phyloP scores from a whole-genome alignment of 2,329 filamentous ascomycete genomes.

The Endoconidiophora polonica region DNA sequence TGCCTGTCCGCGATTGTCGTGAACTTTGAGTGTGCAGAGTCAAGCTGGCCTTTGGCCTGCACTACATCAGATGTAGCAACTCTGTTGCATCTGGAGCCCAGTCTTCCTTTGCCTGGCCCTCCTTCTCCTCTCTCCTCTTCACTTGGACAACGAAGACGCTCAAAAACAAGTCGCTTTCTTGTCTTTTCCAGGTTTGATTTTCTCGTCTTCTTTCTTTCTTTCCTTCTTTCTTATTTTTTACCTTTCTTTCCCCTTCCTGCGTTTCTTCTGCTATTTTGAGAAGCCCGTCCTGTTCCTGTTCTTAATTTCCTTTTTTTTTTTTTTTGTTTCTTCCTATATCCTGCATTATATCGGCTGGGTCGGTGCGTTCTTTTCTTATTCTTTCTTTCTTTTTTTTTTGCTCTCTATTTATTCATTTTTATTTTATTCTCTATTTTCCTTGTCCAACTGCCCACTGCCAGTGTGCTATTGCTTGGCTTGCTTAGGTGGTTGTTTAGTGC shows the following conservation, averaged over 20 bases:
- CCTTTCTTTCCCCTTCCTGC: not conserved
- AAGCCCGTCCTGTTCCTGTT: not conserved
- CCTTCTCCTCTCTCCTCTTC: too few species aligned
- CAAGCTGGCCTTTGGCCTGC: too few species aligned
- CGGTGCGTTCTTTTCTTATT: not conserved
- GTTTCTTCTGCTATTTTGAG: not conserved
- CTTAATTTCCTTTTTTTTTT: not conserved
- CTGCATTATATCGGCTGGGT: not conserved
- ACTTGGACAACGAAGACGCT: too few species aligned
- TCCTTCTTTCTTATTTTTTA: not conserved
- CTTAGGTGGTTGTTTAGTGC: not conserved
- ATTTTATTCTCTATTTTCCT: not conserved
- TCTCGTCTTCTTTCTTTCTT: slow-evolving; percentile 4
- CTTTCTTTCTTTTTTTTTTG: not conserved
- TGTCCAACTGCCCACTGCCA: not conserved
- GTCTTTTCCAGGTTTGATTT: not conserved
- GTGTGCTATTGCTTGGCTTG: too few species aligned
- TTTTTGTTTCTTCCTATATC: not conserved
- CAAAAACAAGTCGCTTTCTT: too few species aligned
- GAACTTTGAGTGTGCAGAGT: too few species aligned
- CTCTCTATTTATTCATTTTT: not conserved
- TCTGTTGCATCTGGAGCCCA: too few species aligned
- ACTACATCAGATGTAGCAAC: too few species aligned
- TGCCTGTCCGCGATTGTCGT: too few species aligned
- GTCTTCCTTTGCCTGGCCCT: too few species aligned